These are phyloP conservation scores for Platanthera guangdongensis DNA, from an alignment of 106 monocot genomes.

Conservation along the genomic window DNA sequence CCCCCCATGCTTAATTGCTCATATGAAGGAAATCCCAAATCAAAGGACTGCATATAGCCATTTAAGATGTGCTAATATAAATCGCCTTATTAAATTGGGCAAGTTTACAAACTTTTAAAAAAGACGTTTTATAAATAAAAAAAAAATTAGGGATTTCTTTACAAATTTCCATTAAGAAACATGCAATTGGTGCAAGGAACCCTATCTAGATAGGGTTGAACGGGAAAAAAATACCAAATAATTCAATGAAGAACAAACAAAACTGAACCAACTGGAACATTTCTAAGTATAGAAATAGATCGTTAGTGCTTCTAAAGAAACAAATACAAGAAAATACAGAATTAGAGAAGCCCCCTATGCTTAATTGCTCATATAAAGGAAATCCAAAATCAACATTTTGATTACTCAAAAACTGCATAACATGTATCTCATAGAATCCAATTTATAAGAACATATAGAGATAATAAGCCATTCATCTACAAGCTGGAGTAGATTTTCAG, in stretches of 20 bases:
- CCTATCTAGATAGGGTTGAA: neutral
- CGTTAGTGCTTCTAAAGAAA: neutral
- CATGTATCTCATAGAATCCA: neutral
- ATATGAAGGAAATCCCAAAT: no score
- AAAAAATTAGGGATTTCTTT: neutral
- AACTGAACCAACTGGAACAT: neutral
- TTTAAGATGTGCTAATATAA: no score
- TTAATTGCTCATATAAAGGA: neutral
- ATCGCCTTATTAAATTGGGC: neutral
- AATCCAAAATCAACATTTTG: neutral
- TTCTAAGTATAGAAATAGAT: neutral
- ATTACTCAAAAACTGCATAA: constrained; percentile 2
- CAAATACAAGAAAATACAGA: neutral
- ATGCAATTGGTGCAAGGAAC: neutral
- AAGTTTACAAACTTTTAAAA: neutral
- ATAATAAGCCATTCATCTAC: neutral
- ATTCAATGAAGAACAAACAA: neutral
- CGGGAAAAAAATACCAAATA: neutral
- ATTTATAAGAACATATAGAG: neutral
- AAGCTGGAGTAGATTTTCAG: no score
- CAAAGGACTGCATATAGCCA: no score
- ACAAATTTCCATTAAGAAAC: neutral
- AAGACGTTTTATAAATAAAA: no score
- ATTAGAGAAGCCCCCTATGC: neutral
- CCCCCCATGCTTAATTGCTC: no score